Percentiles rank a stretch among this genome's conserved stretches.
Conservation (phyloP, 2,329 filamentous ascomycete genomes). For the Trematosphaeria pertusa region DNA sequence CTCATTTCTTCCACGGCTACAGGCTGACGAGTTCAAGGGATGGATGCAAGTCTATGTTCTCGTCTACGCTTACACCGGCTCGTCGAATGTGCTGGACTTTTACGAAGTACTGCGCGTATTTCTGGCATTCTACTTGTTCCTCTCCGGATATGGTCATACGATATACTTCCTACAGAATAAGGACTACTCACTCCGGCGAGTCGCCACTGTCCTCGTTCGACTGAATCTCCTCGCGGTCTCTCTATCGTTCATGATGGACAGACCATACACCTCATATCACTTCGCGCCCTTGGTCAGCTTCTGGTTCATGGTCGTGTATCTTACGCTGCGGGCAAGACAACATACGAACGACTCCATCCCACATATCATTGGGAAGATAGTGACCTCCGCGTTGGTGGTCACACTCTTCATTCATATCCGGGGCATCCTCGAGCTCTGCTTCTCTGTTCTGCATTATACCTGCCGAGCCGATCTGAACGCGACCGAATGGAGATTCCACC, state of each 20-base stretch:
- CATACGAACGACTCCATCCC: conserved; percentile 52
- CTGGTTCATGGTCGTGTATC: conserved; percentile 67
- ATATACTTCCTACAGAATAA: conserved; percentile 63
- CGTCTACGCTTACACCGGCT: conserved; percentile 66
- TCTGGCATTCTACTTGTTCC: conserved; percentile 66
- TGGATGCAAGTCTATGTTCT: conserved; percentile 66
- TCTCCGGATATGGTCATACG: conserved; percentile 68
- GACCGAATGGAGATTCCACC: conserved; percentile 58
- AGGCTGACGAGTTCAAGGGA: conserved; percentile 72
- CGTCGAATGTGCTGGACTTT: conserved; percentile 57
- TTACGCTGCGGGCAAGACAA: conserved; percentile 56
- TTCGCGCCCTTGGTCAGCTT: conserved; percentile 66
- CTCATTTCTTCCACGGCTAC: conserved; percentile 60
- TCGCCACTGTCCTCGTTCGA: conserved; percentile 62
- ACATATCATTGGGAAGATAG: conserved; percentile 58
- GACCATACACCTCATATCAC: conserved; percentile 64
- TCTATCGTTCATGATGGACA: conserved; percentile 64
- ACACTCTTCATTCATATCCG: conserved; percentile 46
- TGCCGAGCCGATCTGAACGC: conserved; percentile 60
- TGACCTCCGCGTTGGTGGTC: conserved; percentile 53
- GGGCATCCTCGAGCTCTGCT: conserved; percentile 53
- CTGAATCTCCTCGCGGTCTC: conserved; percentile 63
- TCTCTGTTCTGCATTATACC: conserved; percentile 47
- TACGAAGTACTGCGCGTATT: conserved; percentile 63
- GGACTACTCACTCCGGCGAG: conserved; percentile 63